Conservation (phyloP, 2,329 filamentous ascomycete genomes). For the Colletotrichum musicola region DNA sequence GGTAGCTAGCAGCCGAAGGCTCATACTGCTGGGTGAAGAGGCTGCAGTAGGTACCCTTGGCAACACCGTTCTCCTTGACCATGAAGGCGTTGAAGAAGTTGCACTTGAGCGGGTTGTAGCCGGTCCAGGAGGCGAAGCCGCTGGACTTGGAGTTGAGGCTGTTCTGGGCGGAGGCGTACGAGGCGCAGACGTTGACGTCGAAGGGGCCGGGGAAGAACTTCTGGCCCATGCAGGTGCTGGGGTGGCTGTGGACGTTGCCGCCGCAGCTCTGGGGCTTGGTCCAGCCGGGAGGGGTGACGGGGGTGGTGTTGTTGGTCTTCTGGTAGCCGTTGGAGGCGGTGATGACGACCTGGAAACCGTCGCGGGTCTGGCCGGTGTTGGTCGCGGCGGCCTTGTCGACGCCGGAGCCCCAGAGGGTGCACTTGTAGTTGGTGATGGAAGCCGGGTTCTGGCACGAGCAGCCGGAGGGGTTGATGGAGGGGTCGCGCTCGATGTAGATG, state of each 20-base stretch:
- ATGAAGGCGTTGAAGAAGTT: constrained; percentile 39
- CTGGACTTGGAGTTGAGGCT: constrained; percentile 21
- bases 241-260: constrained; percentile 21
- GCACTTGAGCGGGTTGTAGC: constrained; percentile 34
- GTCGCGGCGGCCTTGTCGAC: constrained; percentile 34
- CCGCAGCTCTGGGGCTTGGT: constrained; percentile 33
- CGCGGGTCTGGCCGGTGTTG: constrained; percentile 35
- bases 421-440: constrained; percentile 36
- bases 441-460: constrained; percentile 32
- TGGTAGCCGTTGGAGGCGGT: constrained; percentile 40
- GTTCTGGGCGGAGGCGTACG: constrained; percentile 34
- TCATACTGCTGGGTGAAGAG: constrained; percentile 34
- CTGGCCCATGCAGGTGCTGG: constrained; percentile 34
- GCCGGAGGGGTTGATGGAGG: constrained; percentile 31
- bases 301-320: constrained; percentile 36
- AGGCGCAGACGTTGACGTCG: constrained; percentile 25
- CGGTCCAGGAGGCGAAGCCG: constrained; percentile 18
- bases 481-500: constrained; percentile 37
- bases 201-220: constrained; percentile 36
- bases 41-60: constrained; percentile 37
- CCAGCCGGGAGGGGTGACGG: constrained; percentile 28
- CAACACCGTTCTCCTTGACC: constrained; percentile 33
- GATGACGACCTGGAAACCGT: constrained; percentile 37
- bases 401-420: constrained; percentile 35
- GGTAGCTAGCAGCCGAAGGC: constrained; percentile 26